These are phyloP conservation scores for Lachancea kluyveri DNA, from an alignment of 805 yeast species.

Conservation along the genomic window DNA sequence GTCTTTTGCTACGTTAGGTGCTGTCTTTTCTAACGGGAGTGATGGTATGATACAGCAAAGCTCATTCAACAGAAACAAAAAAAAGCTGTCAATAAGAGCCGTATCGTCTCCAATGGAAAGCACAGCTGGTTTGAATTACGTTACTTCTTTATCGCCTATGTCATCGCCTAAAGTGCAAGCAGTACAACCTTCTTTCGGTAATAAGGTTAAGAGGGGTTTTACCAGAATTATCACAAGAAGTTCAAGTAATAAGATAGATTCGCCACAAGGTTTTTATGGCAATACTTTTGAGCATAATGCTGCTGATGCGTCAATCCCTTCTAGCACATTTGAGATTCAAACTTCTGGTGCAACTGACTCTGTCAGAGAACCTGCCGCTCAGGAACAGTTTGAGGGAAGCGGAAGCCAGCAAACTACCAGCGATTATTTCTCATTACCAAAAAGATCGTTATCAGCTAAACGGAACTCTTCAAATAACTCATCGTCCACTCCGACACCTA, in stretches of 20 bases:
- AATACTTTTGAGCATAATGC: background rate
- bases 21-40: too few relatives aligned
- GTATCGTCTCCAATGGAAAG: background rate
- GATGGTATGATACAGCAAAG: conserved; percentile 2
- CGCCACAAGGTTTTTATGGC: too few relatives aligned
- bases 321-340: background rate
- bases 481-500: background rate
- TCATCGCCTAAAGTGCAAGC: too few relatives aligned
- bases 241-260: background rate
- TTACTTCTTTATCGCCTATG: conserved; percentile 2
- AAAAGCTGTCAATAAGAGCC: conserved; percentile 3
- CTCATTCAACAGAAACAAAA: conserved; percentile 2
- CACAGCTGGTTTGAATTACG: conserved; percentile 2
- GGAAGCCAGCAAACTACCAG: background rate
- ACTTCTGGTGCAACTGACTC: too few relatives aligned
- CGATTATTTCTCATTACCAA: background rate
- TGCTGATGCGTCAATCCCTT: background rate
- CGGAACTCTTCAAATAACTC: background rate
- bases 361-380: too few relatives aligned
- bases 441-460: conserved; percentile 1
- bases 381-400: background rate
- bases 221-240: conserved; percentile 22
- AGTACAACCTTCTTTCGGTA: conserved; percentile 21
- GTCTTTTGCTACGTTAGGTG: conserved; percentile 6
- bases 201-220: conserved; percentile 23